Conservation (phyloP, 257 asterid species). For the Solanum corneliomulleri region DNA sequence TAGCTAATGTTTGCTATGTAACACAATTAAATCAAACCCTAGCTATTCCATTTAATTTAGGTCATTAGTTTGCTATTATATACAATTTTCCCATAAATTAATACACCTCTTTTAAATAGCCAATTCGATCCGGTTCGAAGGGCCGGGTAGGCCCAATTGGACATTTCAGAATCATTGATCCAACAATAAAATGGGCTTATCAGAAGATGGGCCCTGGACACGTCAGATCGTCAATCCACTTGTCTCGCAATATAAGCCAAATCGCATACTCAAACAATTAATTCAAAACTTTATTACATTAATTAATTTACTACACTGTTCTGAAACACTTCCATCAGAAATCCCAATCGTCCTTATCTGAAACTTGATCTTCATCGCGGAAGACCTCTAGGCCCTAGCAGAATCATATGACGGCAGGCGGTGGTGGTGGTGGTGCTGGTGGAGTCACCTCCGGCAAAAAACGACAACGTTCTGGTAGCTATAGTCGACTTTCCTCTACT, state of each 20-base stretch:
- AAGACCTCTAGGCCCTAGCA: not conserved
- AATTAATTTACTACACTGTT: not conserved
- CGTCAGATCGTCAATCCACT: not conserved
- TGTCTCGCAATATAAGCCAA: not conserved
- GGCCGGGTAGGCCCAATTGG: not conserved
- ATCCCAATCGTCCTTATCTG: not conserved
- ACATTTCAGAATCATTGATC: not conserved
- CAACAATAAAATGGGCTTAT: not conserved
- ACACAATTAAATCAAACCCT: too few species aligned
- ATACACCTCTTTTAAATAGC: too few species aligned
- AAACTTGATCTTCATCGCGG: not conserved
- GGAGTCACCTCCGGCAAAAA: constrained; percentile 27
- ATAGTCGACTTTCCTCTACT: constrained; percentile 21
- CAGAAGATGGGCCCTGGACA: not conserved
- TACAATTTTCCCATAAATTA: too few species aligned
- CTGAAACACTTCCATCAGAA: not conserved
- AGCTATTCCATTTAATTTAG: too few species aligned
- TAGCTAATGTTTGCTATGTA: too few species aligned
- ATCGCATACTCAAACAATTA: not conserved
- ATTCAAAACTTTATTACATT: not conserved
- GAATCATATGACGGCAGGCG: not conserved
- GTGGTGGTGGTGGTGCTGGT: not conserved
- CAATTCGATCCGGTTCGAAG: not conserved
- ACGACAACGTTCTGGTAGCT: constrained; percentile 47
- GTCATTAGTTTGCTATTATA: too few species aligned